These are phyloP conservation scores for Hypholoma sublateritium DNA, from an alignment of 768 basidiomycete genomes.

Conservation along the genomic window DNA sequence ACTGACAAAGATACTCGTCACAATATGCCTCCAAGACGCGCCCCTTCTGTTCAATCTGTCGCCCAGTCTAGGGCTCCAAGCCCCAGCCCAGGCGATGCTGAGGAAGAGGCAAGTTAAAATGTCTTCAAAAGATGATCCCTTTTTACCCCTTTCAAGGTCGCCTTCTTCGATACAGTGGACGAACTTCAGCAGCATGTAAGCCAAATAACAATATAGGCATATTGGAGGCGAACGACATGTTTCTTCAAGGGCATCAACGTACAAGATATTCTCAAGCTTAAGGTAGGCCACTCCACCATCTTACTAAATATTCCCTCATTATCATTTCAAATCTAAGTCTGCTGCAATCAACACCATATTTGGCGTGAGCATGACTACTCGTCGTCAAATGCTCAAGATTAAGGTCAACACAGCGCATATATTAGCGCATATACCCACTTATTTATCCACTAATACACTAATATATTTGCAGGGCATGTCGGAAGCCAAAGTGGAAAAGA, in stretches of 20 bases:
- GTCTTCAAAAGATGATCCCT: background rate
- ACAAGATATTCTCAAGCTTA: constrained; percentile 93
- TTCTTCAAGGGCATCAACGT: constrained; percentile 82
- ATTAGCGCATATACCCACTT: constrained; percentile 17
- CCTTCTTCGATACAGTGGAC: constrained; percentile 78
- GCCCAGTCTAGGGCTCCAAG: constrained; percentile 51
- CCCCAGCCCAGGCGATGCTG: constrained; percentile 39
- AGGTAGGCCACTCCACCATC: constrained; percentile 42
- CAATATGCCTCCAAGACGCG: constrained; percentile 52
- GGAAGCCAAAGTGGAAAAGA: constrained; percentile 96
- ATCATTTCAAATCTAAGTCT: constrained; percentile 37
- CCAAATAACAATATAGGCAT: background rate
- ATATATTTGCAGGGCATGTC: constrained; percentile 73
- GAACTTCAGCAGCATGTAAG: constrained; percentile 81
- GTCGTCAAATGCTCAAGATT: constrained; percentile 88
- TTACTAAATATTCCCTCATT: constrained; percentile 7
- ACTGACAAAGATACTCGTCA: background rate
- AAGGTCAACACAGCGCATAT: constrained; percentile 52
- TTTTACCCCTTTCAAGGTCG: constrained; percentile 32
- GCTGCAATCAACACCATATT: constrained; percentile 84
- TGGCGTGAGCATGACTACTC: constrained; percentile 89
- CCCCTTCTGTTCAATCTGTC: constrained; percentile 45
- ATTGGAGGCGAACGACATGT: constrained; percentile 13
- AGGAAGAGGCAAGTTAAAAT: constrained; percentile 36
- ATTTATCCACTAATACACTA: constrained; percentile 3